phyloP scores from a whole-genome alignment of 306 rosid genomes.

The Mimosa pudica region DNA sequence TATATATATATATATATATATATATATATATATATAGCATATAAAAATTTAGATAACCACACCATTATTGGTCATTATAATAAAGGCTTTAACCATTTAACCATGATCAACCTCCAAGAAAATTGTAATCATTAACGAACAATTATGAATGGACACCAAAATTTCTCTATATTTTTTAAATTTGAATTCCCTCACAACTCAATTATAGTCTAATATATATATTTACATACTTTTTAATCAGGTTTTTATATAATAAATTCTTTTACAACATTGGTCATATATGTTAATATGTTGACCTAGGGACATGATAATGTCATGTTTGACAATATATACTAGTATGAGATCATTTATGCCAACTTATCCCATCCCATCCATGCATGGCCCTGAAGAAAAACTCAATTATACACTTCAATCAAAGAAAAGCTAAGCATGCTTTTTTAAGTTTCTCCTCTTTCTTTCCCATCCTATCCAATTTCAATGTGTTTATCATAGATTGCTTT shows the following conservation, averaged over 20 bases:
- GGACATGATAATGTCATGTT: not conserved
- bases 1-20: too few species aligned
- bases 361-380: not conserved
- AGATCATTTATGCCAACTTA: not conserved
- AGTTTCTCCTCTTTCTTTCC: slow-evolving; percentile 1
- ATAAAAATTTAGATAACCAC: too few species aligned
- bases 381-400: not conserved
- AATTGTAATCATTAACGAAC: not conserved
- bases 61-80: too few species aligned
- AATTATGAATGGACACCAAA: not conserved
- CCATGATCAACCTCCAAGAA: too few species aligned
- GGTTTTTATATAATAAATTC: not conserved
- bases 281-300: not conserved
- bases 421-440: not conserved
- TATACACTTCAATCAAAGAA: not conserved
- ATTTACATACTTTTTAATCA: not conserved
- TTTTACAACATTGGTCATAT: not conserved
- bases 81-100: too few species aligned
- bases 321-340: not conserved
- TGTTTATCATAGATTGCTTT: slow-evolving; percentile 65
- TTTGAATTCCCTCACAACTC: not conserved
- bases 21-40: too few species aligned
- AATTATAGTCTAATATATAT: not conserved
- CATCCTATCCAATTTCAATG: slow-evolving; percentile 39
- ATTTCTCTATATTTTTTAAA: not conserved